A percentile compares a stretch with the other conserved stretches of the same genome.
Conservation (phyloP, 371 early-diverging fungal genomes). For the Synchytrium microbalum region DNA sequence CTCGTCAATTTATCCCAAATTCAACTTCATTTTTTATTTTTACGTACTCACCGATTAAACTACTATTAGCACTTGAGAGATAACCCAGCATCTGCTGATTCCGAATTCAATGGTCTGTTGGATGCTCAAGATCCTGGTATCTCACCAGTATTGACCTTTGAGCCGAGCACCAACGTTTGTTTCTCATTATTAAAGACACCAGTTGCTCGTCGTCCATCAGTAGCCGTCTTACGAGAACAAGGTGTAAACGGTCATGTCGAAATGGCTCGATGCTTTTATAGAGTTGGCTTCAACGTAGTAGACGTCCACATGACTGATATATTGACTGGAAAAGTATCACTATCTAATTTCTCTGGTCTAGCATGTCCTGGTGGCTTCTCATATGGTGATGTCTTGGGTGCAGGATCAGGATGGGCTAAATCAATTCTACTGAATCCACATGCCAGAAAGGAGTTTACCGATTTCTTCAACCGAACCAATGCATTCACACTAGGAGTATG, state of each 20-base stretch:
- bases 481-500: conserved; percentile 95
- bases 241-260: conserved; percentile 93
- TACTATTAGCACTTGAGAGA: conserved; percentile 64
- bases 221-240: conserved; percentile 93
- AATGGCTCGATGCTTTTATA: conserved; percentile 87
- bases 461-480: conserved; percentile 75
- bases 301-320: conserved; percentile 98
- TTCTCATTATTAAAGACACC: conserved; percentile 28
- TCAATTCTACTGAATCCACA: conserved; percentile 64
- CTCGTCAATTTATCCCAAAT: not conserved
- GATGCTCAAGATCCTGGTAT: conserved; percentile 71
- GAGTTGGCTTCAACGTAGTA: conserved; percentile 82
- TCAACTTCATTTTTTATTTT: too few relatives aligned
- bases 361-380: conserved; percentile 96
- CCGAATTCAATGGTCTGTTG: conserved; percentile 67
- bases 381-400: conserved; percentile 96
- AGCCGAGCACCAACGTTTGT: conserved; percentile 21
- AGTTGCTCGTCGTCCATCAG: conserved; percentile 52
- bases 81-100: conserved; percentile 75
- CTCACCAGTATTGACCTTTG: conserved; percentile 64
- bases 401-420: conserved; percentile 95
- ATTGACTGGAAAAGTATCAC: conserved; percentile 55
- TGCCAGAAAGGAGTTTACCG: conserved; percentile 63
- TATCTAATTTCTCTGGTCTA: conserved; percentile 73
- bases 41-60: too few relatives aligned